These are phyloP conservation scores for Boletus subparvulus DNA, from an alignment of 768 basidiomycete genomes.

Conservation along the genomic window DNA sequence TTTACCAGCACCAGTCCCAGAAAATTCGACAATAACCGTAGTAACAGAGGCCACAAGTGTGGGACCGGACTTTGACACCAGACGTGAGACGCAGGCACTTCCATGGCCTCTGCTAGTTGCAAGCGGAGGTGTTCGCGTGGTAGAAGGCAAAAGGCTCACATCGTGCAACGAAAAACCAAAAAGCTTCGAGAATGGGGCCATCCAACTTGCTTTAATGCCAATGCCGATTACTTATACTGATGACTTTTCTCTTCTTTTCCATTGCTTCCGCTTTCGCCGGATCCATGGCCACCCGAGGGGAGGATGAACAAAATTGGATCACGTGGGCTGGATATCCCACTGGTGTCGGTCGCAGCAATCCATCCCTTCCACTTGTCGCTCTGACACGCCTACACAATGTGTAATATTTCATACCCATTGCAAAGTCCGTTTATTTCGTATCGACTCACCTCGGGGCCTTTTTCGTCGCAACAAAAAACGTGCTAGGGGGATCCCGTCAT, in stretches of 20 bases:
- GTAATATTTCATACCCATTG: neutral
- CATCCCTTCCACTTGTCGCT: constrained; percentile 10
- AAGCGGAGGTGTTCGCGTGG: constrained; percentile 27
- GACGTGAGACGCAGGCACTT: constrained; percentile 35
- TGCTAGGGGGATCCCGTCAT: too few relatives aligned
- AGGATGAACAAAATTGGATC: too few relatives aligned
- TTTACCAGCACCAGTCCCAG: constrained; percentile 62
- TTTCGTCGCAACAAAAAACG: too few relatives aligned
- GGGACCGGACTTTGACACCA: constrained; percentile 75
- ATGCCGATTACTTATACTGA: too few relatives aligned
- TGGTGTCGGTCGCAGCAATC: constrained; percentile 5
- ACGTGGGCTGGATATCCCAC: constrained; percentile 4
- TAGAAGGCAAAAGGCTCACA: constrained; percentile 2
- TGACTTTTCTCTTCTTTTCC: constrained; percentile 36
- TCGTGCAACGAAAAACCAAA: constrained; percentile 48
- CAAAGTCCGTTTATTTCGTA: constrained; percentile 28
- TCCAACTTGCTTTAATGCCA: constrained; percentile 61
- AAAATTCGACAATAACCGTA: constrained; percentile 97
- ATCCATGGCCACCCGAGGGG: constrained; percentile 56
- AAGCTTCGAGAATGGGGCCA: constrained; percentile 82
- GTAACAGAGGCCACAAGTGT: constrained; percentile 35
- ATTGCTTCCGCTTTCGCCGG: constrained; percentile 50
- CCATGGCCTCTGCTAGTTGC: constrained; percentile 27
- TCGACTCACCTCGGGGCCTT: too few relatives aligned
- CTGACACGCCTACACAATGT: neutral